Evolutionary conservation across 129 eudicot genomes (phyloP).

Genomic region (Scalesia atractyloides): DNA sequence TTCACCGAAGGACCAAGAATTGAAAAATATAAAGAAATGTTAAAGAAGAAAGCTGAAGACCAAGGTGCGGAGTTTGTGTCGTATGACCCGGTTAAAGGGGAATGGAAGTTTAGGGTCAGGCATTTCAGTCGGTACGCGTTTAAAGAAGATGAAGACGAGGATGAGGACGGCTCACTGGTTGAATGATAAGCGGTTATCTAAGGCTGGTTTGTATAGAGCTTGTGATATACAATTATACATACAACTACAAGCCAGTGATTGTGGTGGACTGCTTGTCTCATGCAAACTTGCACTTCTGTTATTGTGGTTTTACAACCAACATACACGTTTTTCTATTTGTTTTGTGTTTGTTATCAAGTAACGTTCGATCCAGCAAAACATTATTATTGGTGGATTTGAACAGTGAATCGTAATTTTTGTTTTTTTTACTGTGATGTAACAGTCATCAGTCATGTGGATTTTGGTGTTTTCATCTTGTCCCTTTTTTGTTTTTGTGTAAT

Average conservation of each 20-base stretch:
- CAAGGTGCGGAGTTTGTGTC: slow-evolving; percentile 97
- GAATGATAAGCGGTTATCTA: slow-evolving; percentile 17
- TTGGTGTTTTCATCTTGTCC: background rate
- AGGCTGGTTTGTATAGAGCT: slow-evolving; percentile 22
- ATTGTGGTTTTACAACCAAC: slow-evolving; percentile 27
- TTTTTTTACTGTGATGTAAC: background rate
- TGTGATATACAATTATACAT: slow-evolving; percentile 7
- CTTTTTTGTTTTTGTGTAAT: background rate
- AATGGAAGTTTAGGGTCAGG: slow-evolving; percentile 86
- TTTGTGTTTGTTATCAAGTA: slow-evolving; percentile 16
- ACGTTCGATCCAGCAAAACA: background rate
- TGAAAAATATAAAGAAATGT: slow-evolving; percentile 86
- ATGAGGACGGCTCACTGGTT: slow-evolving; percentile 9
- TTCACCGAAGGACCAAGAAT: slow-evolving; percentile 72
- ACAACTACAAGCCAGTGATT: slow-evolving; percentile 28
- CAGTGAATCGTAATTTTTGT: background rate
- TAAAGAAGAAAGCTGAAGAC: slow-evolving; percentile 79
- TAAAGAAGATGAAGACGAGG: slow-evolving; percentile 46
- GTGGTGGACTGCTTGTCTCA: slow-evolving; percentile 4
- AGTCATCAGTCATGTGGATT: background rate
- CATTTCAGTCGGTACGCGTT: slow-evolving; percentile 82
- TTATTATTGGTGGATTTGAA: slow-evolving; percentile 6
- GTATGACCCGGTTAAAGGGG: slow-evolving; percentile 83
- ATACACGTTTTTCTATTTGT: background rate
- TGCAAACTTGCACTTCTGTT: slow-evolving; percentile 25